Base-by-base conservation (phyloP, 805 yeast genomes). In the Barnettozyma pratensis region DNA sequence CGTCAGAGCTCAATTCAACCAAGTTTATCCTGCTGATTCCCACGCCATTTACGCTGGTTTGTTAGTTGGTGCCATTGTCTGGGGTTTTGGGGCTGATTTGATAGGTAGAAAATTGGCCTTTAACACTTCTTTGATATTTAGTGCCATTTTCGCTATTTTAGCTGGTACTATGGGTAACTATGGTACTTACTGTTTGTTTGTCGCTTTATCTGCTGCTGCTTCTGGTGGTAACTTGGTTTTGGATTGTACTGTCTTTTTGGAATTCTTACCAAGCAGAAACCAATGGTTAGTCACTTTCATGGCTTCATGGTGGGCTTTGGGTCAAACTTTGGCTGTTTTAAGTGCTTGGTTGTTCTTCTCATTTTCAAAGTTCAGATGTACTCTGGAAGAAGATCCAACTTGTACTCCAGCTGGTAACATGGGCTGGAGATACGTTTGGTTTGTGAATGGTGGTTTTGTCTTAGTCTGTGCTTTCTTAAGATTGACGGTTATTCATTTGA, bases 351-450 rank as follows among this genome's bases (percentile, higher is more conserved):
- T 76, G 1, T 74, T 75, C 46, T 64, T 79, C 41, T 54, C 58
- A 12, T 37, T 50, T 37, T 72, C 79, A n/a, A 66, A 70, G 45
- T 66, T 67, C 53, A 70, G 76, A 7, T 77, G 84, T 58, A 79
- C 66, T 27, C 56, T 69, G 63, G 49, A 57, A 6, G 71, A 60
- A n/a, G 41, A 64, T 37, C 19, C 19, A 19, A 77, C 81, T 60
- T 68, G 69, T 30, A 65, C 71, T 14, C 54, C 51, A 6, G 59
- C 62, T 6, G 42, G 36, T 28, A 79, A 78, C 59, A 70, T 73
- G 60, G 83, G 84, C 39, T 79, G 83, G 83, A 68, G 83, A 57
- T 79, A 79, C 57, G 66, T 70, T 45, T 75, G 77, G 72, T 77
- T 69, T 57, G 70, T 72, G 25, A 73, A 77, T 57, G 76, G 80